Conservation (phyloP, 2,329 filamentous ascomycete species). For the Curvularia spicifera region DNA sequence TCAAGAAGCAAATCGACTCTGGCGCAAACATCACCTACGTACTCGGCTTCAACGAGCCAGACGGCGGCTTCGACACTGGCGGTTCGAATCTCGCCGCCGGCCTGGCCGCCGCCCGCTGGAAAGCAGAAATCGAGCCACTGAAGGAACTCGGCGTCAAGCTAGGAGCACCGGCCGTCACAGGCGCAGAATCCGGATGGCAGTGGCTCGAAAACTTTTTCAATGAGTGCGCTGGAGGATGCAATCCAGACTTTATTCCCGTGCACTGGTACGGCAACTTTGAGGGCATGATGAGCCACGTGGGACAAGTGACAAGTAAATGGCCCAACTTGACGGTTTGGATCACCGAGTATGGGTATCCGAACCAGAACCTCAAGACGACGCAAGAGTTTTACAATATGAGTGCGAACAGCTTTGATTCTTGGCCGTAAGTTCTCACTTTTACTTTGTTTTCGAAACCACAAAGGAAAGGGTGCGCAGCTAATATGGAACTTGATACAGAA, state of each 20-base stretch:
- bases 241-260: constrained; percentile 58
- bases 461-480: too few relatives aligned
- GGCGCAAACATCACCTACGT: constrained; percentile 69
- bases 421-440: constrained; percentile 53
- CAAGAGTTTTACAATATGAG: constrained; percentile 73
- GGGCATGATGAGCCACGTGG: constrained; percentile 70
- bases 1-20: constrained; percentile 61
- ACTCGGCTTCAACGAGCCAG: constrained; percentile 82
- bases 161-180: constrained; percentile 74
- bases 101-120: constrained; percentile 72
- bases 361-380: constrained; percentile 63
- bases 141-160: constrained; percentile 67
- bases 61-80: constrained; percentile 62
- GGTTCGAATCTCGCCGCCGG: constrained; percentile 68
- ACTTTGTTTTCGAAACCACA: neutral
- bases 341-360: constrained; percentile 73
- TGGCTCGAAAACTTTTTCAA: constrained; percentile 73
- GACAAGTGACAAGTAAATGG: constrained; percentile 60
- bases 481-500: constrained; percentile 37
- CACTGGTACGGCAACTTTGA: constrained; percentile 70
- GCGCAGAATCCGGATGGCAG: constrained; percentile 62
- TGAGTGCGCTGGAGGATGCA: constrained; percentile 59
- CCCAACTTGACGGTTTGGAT: constrained; percentile 71
- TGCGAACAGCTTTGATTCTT: constrained; percentile 69
- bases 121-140: constrained; percentile 73